Evolutionary conservation across 2,329 filamentous ascomycete genomes (phyloP).

Genomic region (Neonectria faginata): DNA sequence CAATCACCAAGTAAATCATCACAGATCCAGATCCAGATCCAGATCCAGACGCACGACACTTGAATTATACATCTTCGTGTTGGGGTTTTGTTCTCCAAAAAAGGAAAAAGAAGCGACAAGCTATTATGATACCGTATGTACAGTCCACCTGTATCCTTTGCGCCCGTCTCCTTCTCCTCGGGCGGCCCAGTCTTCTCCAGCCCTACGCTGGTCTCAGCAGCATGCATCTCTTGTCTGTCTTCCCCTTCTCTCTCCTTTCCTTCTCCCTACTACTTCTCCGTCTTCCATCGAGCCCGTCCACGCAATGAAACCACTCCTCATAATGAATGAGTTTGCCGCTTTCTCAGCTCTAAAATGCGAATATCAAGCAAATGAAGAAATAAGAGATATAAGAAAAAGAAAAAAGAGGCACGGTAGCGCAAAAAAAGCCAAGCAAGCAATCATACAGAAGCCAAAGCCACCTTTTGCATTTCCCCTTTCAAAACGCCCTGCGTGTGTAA

Average conservation of each 20-base stretch:
- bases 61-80: slow-evolving; percentile 37
- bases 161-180: slow-evolving; percentile 25
- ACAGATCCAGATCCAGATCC: background rate
- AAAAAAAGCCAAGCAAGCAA: slow-evolving; percentile 39
- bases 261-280: slow-evolving; percentile 17
- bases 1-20: background rate
- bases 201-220: slow-evolving; percentile 9
- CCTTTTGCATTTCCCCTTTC: slow-evolving; percentile 46
- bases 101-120: slow-evolving; percentile 38
- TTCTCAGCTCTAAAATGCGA: slow-evolving; percentile 49
- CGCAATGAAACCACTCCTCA: slow-evolving; percentile 41
- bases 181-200: slow-evolving; percentile 7
- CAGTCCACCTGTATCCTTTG: slow-evolving; percentile 28
- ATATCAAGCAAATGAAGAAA: slow-evolving; percentile 38
- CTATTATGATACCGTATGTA: slow-evolving; percentile 47
- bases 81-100: slow-evolving; percentile 45
- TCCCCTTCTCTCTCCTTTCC: slow-evolving; percentile 15
- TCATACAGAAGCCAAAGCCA: slow-evolving; percentile 40
- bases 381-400: slow-evolving; percentile 37
- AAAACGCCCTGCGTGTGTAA: slow-evolving; percentile 52
- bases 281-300: slow-evolving; percentile 15
- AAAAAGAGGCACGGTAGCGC: slow-evolving; percentile 40
- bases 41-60: background rate
- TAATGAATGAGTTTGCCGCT: slow-evolving; percentile 46
- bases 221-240: slow-evolving; percentile 2